phyloP scores from a whole-genome alignment of 2,329 filamentous ascomycete genomes.

The Hymenoscyphus fructigenus region DNA sequence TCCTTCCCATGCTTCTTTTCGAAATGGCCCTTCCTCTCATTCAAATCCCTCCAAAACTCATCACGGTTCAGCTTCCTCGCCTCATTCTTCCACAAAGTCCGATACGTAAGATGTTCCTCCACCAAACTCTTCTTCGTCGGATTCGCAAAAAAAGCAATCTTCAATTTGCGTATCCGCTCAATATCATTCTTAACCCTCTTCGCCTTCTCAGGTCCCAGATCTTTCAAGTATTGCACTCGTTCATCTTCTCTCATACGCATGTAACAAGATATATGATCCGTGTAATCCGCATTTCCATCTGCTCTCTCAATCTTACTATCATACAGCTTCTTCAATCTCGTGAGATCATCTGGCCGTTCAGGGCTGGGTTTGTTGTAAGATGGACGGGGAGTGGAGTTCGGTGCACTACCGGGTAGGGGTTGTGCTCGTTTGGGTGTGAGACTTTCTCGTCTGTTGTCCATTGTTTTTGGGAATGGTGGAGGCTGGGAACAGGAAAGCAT shows the following conservation, averaged over 20 bases:
- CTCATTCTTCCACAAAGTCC: conserved; percentile 6
- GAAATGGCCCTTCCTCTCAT: not conserved
- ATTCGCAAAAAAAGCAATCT: conserved; percentile 6
- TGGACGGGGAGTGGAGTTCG: not conserved
- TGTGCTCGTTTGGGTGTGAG: not conserved
- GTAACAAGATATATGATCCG: conserved; percentile 9
- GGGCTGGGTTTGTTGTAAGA: not conserved
- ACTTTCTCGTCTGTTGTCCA: not conserved
- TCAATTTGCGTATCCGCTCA: not conserved
- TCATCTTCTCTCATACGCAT: conserved; percentile 11
- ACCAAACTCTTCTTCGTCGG: conserved; percentile 4
- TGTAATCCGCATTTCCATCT: not conserved
- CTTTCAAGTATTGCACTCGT: not conserved
- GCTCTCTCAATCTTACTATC: conserved; percentile 3
- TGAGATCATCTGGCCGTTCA: not conserved
- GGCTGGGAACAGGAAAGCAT: too few relatives aligned
- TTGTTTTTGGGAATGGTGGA: not conserved
- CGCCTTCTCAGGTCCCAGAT: not conserved
- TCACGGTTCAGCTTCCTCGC: not conserved
- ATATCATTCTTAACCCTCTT: conserved; percentile 1
- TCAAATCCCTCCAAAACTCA: not conserved
- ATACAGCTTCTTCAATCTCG: conserved; percentile 4
- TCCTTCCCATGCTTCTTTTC: not conserved
- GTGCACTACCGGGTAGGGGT: not conserved
- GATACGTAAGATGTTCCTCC: not conserved